Base-by-base conservation (phyloP, 495 filamentous ascomycete species). In the Neurospora africana region DNA sequence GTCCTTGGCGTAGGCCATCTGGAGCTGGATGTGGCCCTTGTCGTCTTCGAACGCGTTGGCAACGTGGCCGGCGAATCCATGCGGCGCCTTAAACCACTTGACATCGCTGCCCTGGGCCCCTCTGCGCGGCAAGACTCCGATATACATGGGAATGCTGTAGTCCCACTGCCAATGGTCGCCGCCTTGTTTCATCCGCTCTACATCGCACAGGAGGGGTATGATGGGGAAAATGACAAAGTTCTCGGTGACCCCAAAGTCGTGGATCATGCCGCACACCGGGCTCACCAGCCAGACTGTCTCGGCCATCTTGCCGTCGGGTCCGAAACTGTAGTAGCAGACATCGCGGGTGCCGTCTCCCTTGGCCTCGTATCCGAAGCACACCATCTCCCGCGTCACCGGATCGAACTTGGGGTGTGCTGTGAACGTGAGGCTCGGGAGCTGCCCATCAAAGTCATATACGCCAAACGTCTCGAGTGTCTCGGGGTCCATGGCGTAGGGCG, bases 361-460 rank as follows among this genome's bases (percentile, higher is more conserved):
- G 6, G 82, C 82, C 72, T 86, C 83, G 74, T 87, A 87, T 10
- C 83, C 84, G 71, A 85, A 86, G 70, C 81, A 83, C 10, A 87
- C 47, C 78, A 87, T 79, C 73, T 88, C 87, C 5, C 83, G 82
- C 0, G 85, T 88, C 23, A 77, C 77, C 4, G 86, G 87, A 74
- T 88, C 86, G 73, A 86, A 81, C 71, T 88, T 88, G 4, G 87
- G 87, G 73, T 88, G 87, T 0, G 87, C 87, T 0, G 86, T 87
- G 72, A 88, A 87, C 0, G 87, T 88, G 19, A 82, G 75, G n/a
- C 81, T 81, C 1, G 78, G 77, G 17, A 87, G 77, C 75, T 88
- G 86, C 8, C 86, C 86, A 65, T 85, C 86, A 68, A 87, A 88
- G 72, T 82, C 78, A 73, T 86, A 80, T 0, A 79, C 74, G 0